These are phyloP conservation scores for Didymosphaeria variabile DNA, from an alignment of 2,329 filamentous ascomycete species.

Conservation along the genomic window DNA sequence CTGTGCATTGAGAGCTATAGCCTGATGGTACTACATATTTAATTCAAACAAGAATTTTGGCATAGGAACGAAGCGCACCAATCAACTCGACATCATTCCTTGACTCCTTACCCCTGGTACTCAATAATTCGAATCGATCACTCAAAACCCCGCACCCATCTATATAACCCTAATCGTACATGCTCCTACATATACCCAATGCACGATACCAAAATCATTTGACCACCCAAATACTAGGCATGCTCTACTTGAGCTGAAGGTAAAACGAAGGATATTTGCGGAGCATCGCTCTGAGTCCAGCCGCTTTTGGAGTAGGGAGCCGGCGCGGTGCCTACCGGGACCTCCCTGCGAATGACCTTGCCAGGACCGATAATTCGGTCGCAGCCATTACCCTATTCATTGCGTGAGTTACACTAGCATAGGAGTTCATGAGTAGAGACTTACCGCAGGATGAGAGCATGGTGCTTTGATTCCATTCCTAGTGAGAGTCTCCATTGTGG, in stretches of 20 bases:
- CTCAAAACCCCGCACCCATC: background rate
- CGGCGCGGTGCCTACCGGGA: background rate
- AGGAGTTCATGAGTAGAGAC: background rate
- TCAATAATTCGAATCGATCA: conserved; percentile 1
- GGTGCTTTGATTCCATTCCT: background rate
- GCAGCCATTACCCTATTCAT: conserved; percentile 4
- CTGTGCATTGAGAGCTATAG: background rate
- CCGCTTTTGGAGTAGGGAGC: background rate
- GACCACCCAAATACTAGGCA: background rate
- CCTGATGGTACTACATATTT: background rate
- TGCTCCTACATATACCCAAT: conserved; percentile 1
- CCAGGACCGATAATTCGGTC: conserved; percentile 7
- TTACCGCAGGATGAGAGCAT: background rate
- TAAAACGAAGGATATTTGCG: background rate
- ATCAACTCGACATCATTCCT: background rate
- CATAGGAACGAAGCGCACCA: background rate
- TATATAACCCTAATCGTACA: background rate
- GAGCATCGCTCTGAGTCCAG: background rate
- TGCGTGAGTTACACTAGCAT: background rate
- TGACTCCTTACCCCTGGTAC: background rate
- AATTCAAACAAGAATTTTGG: background rate
- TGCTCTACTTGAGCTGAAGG: background rate
- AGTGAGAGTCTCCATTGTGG: background rate
- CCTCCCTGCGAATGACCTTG: conserved; percentile 5
- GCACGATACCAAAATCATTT: conserved; percentile 2